Evolutionary conservation across 2,329 filamentous ascomycete species (phyloP).

Genomic region (Xylariaceae sp.): DNA sequence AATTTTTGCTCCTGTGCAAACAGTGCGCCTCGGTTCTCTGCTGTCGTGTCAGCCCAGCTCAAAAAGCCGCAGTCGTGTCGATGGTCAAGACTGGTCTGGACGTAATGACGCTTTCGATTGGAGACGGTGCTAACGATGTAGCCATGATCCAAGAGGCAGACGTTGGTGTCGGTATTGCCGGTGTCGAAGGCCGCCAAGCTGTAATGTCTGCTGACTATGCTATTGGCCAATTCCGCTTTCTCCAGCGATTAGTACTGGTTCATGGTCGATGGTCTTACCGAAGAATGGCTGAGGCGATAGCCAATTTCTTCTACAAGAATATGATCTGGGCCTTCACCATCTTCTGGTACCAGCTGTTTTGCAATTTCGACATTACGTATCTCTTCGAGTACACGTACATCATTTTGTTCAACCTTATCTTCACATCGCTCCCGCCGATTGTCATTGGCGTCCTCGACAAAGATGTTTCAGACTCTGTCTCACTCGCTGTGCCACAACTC

Average conservation of each 20-base stretch:
- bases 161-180: constrained; percentile 92
- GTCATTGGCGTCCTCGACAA: constrained; percentile 96
- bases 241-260: constrained; percentile 78
- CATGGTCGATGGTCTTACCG: constrained; percentile 97
- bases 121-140: constrained; percentile 92
- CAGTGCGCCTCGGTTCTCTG: constrained; percentile 95
- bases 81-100: constrained; percentile 94
- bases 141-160: constrained; percentile 98
- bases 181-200: constrained; percentile 85
- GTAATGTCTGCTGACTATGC: constrained; percentile 96
- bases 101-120: constrained; percentile 91
- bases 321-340: constrained; percentile 95
- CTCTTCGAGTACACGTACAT: constrained; percentile 98
- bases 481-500: constrained; percentile 87
- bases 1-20: constrained; percentile 92
- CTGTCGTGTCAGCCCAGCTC: constrained; percentile 92
- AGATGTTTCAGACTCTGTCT: constrained; percentile 91
- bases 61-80: constrained; percentile 93
- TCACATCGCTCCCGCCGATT: constrained; percentile 90
- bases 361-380: constrained; percentile 94
- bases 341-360: constrained; percentile 96
- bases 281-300: constrained; percentile 83
- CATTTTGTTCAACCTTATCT: constrained; percentile 90
- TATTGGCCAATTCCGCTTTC: constrained; percentile 87
- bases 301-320: constrained; percentile 99